A percentile compares a stretch with the other conserved stretches of the same genome.
These are phyloP conservation scores for Peronospora destructor DNA, from an alignment of 352 stramenopile genomes.

Conservation along the genomic window DNA sequence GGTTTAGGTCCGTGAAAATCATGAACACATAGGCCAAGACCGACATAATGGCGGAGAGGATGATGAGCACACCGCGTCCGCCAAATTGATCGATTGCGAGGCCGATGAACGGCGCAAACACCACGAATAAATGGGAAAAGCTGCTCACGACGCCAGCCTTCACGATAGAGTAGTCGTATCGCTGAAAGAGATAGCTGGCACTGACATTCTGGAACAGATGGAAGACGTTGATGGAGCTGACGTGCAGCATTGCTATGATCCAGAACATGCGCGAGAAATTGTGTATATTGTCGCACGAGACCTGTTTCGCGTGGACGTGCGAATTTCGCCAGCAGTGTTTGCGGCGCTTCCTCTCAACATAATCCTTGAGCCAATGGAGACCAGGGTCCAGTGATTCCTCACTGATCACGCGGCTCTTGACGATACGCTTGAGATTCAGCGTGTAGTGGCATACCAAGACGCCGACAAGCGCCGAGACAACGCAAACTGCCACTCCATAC, in stretches of 20 bases:
- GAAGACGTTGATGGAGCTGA: conserved; percentile 88
- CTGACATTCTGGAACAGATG: conserved; percentile 90
- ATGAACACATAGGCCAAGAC: conserved; percentile 79
- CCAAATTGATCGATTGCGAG: conserved; percentile 86
- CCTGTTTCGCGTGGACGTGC: conserved; percentile 28
- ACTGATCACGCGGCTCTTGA: conserved; percentile 51
- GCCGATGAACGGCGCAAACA: conserved; percentile 85
- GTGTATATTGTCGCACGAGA: conserved; percentile 58
- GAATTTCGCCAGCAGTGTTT: conserved; percentile 37
- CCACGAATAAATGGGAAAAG: conserved; percentile 68
- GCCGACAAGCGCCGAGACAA: conserved; percentile 46
- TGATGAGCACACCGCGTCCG: conserved; percentile 77
- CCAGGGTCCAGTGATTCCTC: conserved; percentile 46
- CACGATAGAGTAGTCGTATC: conserved; percentile 79
- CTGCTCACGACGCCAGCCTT: conserved; percentile 80
- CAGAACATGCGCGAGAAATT: conserved; percentile 85
- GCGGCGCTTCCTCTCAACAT: conserved; percentile 57
- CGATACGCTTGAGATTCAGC: conserved; percentile 47
- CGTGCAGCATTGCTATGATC: conserved; percentile 77
- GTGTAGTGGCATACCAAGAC: conserved; percentile 58
- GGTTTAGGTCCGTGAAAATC: conserved; percentile 73
- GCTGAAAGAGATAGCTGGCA: conserved; percentile 80
- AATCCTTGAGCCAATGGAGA: conserved; percentile 66
- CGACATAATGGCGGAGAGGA: conserved; percentile 57
- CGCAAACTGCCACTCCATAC: conserved; percentile 63